Evolutionary conservation across 495 filamentous ascomycete genomes (phyloP).

Genomic region (Cercophora samala): DNA sequence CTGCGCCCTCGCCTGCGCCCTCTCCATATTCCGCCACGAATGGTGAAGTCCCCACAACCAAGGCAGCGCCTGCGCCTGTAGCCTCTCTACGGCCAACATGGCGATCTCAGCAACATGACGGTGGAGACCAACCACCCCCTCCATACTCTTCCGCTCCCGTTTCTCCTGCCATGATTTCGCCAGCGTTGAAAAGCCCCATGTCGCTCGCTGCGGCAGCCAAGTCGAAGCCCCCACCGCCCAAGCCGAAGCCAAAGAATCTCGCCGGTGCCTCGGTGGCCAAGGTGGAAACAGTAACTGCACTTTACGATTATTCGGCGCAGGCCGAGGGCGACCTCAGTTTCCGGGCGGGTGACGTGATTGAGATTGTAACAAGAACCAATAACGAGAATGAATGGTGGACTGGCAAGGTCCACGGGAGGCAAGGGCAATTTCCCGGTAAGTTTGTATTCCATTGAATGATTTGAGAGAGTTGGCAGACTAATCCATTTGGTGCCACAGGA

Average conservation of each 20-base stretch:
- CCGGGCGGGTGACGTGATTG: slow-evolving; percentile 82
- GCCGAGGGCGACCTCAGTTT: slow-evolving; percentile 95
- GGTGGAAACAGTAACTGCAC: slow-evolving; percentile 71
- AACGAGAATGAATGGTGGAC: slow-evolving; percentile 98
- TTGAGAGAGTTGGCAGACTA: slow-evolving; percentile 10
- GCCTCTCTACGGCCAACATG: slow-evolving; percentile 20
- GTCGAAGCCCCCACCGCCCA: slow-evolving; percentile 75
- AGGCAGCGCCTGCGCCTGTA: slow-evolving; percentile 9
- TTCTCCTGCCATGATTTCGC: slow-evolving; percentile 12
- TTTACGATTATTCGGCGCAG: slow-evolving; percentile 96
- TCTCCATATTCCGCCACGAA: not conserved
- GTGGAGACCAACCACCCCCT: slow-evolving; percentile 44
- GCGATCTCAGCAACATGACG: slow-evolving; percentile 18
- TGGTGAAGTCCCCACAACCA: slow-evolving; percentile 8
- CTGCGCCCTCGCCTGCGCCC: slow-evolving; percentile 17
- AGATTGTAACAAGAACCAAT: slow-evolving; percentile 72
- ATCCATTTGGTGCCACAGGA: slow-evolving; percentile 27
- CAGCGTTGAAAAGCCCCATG: slow-evolving; percentile 19
- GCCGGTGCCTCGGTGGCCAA: slow-evolving; percentile 50
- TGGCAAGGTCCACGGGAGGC: slow-evolving; percentile 68
- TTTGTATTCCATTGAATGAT: slow-evolving; percentile 10
- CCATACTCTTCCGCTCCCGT: slow-evolving; percentile 51
- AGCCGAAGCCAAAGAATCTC: slow-evolving; percentile 77
- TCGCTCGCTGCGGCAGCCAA: slow-evolving; percentile 75
- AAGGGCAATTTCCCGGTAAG: slow-evolving; percentile 94